Evolutionary conservation across 169 alveolate species (phyloP).

Genomic region (Blepharisma undulans): DNA sequence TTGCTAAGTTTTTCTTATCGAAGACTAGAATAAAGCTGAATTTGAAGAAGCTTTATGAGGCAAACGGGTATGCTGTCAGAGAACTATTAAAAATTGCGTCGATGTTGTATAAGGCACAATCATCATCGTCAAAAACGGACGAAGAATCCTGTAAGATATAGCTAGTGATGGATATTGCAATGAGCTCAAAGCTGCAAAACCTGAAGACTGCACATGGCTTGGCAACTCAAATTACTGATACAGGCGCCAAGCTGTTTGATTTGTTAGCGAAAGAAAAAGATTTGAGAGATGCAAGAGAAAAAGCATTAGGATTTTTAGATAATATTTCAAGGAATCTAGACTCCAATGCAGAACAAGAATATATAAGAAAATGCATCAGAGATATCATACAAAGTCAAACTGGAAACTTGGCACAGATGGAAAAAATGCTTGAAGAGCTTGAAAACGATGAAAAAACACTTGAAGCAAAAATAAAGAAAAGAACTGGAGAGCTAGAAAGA

Average conservation of each 20-base stretch:
- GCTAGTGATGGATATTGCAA: conserved; percentile 47
- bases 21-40: conserved; percentile 81
- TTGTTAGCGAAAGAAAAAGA: conserved; percentile 77
- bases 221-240: conserved; percentile 72
- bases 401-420: conserved; percentile 72
- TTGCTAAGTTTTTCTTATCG: conserved; percentile 69
- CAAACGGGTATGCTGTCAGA: conserved; percentile 90
- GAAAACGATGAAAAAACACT: conserved; percentile 71
- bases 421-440: conserved; percentile 75
- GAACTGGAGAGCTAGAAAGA: conserved; percentile 75
- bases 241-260: conserved; percentile 77
- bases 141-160: conserved; percentile 59
- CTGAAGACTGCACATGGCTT: conserved; percentile 61
- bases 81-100: conserved; percentile 83
- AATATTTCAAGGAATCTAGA: conserved; percentile 76
- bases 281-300: conserved; percentile 76
- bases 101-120: conserved; percentile 77
- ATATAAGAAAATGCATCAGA: conserved; percentile 75
- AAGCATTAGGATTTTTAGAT: conserved; percentile 79
- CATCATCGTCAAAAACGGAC: conserved; percentile 63
- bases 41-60: conserved; percentile 84
- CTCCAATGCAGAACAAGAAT: conserved; percentile 70
- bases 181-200: conserved; percentile 64
- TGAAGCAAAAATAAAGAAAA: conserved; percentile 70
- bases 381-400: conserved; percentile 73